Evolutionary conservation across 2,329 filamentous ascomycete genomes (phyloP), one percentile per base, ranked within the genome.

Genomic region (Fusarium piperis): DNA sequence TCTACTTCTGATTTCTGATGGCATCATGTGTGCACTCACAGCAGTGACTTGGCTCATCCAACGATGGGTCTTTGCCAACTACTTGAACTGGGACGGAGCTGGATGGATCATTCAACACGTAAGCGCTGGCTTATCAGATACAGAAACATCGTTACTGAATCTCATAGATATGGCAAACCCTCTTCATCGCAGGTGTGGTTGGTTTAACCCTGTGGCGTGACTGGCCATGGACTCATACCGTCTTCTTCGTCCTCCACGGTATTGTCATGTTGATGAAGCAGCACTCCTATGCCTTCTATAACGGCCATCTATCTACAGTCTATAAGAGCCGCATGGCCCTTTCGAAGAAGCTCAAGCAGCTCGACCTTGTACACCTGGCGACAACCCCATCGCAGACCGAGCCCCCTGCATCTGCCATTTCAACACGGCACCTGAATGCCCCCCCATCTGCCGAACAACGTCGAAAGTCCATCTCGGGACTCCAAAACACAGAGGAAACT

Each of bases 221-320:
- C 57, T 95, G 93, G 93, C 91, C 92, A 1, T 95, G 93, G 93
- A 93, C 93, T 15, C 93, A 94, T 76, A 93, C 92, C 2, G 91
- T 94, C 18, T 94, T 93, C 79, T 92, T 93, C 57, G 90, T 93
- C 11, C 83, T 95, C 18, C 92, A 95, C 77, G 90, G 90, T 15
- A 82, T 95, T 62, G 89, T 92, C 4, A 92, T 94, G 86, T 78
- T 95, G 26, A 95, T 95, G 93, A 95, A 95, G 83, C 92, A 94
- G 80, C 93, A 94, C 78, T 92, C 90, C 18, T 94, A 93, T 76
- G 87, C 91, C 6, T 94, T 93, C 73, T 94, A 94, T 80, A 95
- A 94, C 74, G 93, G 93, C 8, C 88, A 94, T 69, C 83, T 91
- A 57, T 94, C 88, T 3, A 86, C 88, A 20, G 83, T 89, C 3